These are phyloP conservation scores for Begonia peltatifolia DNA, from an alignment of 306 rosid species.

Conservation along the genomic window DNA sequence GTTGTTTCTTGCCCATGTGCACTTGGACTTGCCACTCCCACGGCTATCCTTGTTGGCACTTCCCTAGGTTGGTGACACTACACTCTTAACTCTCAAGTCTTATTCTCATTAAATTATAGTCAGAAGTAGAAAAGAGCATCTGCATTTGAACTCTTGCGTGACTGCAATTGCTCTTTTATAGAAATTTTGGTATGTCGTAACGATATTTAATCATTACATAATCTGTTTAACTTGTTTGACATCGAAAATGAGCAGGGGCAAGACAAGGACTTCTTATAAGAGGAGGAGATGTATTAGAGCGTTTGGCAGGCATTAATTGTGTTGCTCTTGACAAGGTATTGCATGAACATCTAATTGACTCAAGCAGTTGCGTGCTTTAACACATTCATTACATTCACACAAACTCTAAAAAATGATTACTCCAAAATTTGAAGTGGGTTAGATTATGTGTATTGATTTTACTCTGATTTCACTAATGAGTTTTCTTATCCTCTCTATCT, in stretches of 20 bases:
- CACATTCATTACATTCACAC: background rate
- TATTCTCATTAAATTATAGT: too few species aligned
- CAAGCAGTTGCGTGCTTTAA: too few species aligned
- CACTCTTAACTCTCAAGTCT: background rate
- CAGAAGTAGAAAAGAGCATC: too few species aligned
- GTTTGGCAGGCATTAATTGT: conserved; percentile 61
- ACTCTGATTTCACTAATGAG: too few species aligned
- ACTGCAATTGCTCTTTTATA: too few species aligned
- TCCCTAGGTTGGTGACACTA: conserved; percentile 50
- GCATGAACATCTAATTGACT: background rate
- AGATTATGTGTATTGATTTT: background rate
- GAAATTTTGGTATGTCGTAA: too few species aligned
- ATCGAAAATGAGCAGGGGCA: conserved; percentile 55
- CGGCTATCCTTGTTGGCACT: conserved; percentile 95
- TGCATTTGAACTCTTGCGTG: too few species aligned
- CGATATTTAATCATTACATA: too few species aligned
- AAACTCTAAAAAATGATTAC: background rate
- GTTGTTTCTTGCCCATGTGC: conserved; percentile 99
- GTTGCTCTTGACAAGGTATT: conserved; percentile 84
- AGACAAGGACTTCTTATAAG: conserved; percentile 89
- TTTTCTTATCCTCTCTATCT: conserved; percentile 7
- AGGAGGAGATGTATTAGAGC: conserved; percentile 93
- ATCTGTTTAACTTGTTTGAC: conserved; percentile 4
- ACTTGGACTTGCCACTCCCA: conserved; percentile 96
- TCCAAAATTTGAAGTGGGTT: background rate